These are phyloP conservation scores for Nephelium lappaceum DNA, from an alignment of 345 rosid species.

Conservation along the genomic window DNA sequence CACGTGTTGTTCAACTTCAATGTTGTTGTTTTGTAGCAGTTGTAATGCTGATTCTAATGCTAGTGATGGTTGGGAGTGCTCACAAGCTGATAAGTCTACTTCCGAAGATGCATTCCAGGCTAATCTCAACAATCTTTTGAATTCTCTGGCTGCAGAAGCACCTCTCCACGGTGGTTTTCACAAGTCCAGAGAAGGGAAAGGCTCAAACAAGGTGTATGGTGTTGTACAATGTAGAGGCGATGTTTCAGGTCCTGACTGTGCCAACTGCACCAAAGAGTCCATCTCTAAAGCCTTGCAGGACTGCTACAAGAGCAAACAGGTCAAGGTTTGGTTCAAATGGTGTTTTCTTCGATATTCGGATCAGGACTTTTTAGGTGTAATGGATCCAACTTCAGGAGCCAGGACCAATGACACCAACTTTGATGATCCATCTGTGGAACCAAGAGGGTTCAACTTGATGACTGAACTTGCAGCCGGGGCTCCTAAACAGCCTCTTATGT, in stretches of 20 bases:
- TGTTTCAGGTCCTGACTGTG: conserved; percentile 31
- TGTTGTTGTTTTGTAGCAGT: conserved; percentile 12
- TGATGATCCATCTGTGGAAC: conserved; percentile 37
- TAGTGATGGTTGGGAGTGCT: conserved; percentile 26
- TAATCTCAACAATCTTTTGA: conserved; percentile 29
- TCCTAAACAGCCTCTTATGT: conserved; percentile 34
- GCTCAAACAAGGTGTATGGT: conserved; percentile 32
- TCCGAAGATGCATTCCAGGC: conserved; percentile 22
- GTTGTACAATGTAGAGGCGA: conserved; percentile 47
- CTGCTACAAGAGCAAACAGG: conserved; percentile 32
- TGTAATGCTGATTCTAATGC: conserved; percentile 36
- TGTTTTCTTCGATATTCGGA: conserved; percentile 42
- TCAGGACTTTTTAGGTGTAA: conserved; percentile 30
- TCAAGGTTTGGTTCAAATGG: conserved; percentile 39
- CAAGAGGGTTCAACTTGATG: conserved; percentile 35
- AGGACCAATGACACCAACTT: conserved; percentile 31
- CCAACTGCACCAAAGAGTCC: conserved; percentile 34
- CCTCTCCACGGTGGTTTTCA: conserved; percentile 34
- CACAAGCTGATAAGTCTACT: conserved; percentile 30
- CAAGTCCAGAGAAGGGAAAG: conserved; percentile 27
- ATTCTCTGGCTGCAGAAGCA: conserved; percentile 32
- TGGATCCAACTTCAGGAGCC: conserved; percentile 38
- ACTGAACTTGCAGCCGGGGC: conserved; percentile 31
- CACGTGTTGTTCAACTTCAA: conserved; percentile 15
- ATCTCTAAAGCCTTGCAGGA: conserved; percentile 10